These are phyloP conservation scores for Diaporthe aspalathi DNA, from an alignment of 2,329 filamentous ascomycete genomes.

Conservation along the genomic window DNA sequence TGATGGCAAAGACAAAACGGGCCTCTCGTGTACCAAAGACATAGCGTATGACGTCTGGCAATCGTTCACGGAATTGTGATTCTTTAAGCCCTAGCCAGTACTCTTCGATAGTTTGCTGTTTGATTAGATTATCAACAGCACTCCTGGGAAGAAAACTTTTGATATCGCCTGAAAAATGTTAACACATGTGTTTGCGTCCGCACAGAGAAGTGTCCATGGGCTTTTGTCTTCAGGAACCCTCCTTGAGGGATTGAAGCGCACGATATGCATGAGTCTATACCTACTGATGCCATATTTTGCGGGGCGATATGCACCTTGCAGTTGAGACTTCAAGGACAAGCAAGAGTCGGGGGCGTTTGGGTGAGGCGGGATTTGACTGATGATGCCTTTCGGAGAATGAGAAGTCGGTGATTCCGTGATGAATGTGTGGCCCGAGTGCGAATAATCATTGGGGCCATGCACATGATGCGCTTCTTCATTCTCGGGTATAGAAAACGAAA, in stretches of 20 bases:
- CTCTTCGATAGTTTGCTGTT: not conserved
- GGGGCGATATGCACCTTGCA: not conserved
- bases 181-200: not conserved
- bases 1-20: not conserved
- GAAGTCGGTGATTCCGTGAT: not conserved
- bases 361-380: not conserved
- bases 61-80: not conserved
- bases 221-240: too few relatives aligned
- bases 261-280: not conserved
- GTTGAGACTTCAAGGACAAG: not conserved
- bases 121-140: not conserved
- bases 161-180: not conserved
- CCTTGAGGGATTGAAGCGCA: too few relatives aligned
- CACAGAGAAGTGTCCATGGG: too few relatives aligned
- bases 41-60: not conserved
- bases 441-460: not conserved
- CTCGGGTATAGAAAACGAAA: conserved; percentile 4
- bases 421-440: not conserved
- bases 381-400: not conserved
- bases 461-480: not conserved
- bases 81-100: not conserved
- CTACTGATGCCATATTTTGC: not conserved
- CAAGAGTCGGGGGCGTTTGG: not conserved
- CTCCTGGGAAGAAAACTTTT: not conserved
- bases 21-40: not conserved